Evolutionary conservation across 495 filamentous ascomycete species (phyloP).

Genomic region (Tuber aestivum): DNA sequence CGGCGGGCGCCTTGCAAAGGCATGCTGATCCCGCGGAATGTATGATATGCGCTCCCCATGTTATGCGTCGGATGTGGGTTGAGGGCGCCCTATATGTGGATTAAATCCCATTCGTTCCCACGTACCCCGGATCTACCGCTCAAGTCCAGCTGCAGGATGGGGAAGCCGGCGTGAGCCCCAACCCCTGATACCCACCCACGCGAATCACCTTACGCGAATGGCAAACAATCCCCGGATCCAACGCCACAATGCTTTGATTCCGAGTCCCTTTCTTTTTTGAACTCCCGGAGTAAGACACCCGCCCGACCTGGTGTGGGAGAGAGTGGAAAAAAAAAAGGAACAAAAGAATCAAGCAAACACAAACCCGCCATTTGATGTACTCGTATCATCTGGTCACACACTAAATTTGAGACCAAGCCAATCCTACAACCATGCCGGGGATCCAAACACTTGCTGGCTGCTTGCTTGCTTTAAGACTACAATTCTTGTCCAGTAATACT

Average conservation of each 20-base stretch:
- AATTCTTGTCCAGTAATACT: background rate
- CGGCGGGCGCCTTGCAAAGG: background rate
- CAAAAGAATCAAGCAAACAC: constrained; percentile 13
- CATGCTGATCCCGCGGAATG: background rate
- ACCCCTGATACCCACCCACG: background rate
- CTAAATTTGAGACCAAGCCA: constrained; percentile 16
- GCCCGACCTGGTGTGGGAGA: background rate
- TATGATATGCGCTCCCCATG: background rate
- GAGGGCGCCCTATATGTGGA: too few relatives aligned
- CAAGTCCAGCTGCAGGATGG: background rate
- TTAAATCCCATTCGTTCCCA: background rate
- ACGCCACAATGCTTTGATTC: background rate
- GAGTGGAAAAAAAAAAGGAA: background rate
- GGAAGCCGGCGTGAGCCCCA: background rate
- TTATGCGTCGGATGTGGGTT: background rate
- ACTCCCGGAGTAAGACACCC: background rate
- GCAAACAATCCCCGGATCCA: background rate
- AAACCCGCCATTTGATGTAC: constrained; percentile 8
- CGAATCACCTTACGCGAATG: background rate
- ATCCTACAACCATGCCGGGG: background rate
- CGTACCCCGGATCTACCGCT: background rate
- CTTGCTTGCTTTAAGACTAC: background rate
- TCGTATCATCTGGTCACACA: background rate
- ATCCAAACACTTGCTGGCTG: background rate
- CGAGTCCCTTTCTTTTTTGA: background rate